Base-by-base conservation (phyloP, 192 early-diverging fungal species). In the Backusella sp. region DNA sequence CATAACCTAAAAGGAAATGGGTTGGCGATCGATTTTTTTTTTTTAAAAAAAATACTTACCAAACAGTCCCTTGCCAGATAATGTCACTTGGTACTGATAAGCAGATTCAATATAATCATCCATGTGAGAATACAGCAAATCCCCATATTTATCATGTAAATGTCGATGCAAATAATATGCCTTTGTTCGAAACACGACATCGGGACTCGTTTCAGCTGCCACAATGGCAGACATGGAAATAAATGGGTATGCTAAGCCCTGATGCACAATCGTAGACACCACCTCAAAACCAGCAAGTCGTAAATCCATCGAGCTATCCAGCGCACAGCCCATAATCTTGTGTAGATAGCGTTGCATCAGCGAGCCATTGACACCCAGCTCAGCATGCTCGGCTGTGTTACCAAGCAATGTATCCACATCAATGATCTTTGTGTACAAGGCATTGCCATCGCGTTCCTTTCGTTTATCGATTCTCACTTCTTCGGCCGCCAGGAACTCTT, bases 191-290 rank as follows among this genome's bases (percentile, higher is more conserved):
- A 96, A 81, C 2, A 79, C 77, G 0, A 78, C 42, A 73, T 94
- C 88, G 3, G 84, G 78, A 70, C 90, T 89, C 2, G 95, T 91
- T 81, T 97, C 90, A 72, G 98, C 86, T 0, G 97, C 95, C 36
- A 95, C 89, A 62, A 98, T 84, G 19, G 89, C 91, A 17, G 97
- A 96, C 81, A 98, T 92, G 76, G 96, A 99, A 90, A 90, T 81
- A 15, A 94, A 85, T 6, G 97, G 97, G 80, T 97, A 96, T 11
- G 93, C 95, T 23, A 98, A 84, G 0, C 96, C 96, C 76, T 97
- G 96, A 70, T 93, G 90, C n/a, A 96, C 79, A 34, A 96, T 93
- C n/a, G 92, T 84, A 7, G 85, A 84, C 6, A 98, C 85, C 0
- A 95, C 93, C 67, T 96, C 92, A 73, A 97, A 94, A 8, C 95